These are phyloP conservation scores for Colletotrichum caudatum DNA, from an alignment of 2,329 filamentous ascomycete species.

Conservation along the genomic window DNA sequence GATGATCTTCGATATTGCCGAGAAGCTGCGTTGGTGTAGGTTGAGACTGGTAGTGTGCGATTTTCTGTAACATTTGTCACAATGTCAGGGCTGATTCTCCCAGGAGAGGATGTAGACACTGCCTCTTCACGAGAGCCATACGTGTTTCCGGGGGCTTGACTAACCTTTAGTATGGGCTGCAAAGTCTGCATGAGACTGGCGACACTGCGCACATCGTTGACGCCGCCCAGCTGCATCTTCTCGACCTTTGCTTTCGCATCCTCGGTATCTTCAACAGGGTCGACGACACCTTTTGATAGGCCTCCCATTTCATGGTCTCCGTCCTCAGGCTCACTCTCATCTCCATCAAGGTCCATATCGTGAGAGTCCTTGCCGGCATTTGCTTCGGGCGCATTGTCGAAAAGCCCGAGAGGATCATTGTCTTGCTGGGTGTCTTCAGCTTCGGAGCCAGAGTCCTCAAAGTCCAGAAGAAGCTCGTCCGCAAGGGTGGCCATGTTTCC, in stretches of 20 bases:
- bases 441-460: constrained; percentile 87
- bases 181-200: constrained; percentile 84
- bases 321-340: constrained; percentile 64
- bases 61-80: constrained; percentile 75
- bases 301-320: constrained; percentile 70
- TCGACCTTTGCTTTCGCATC: constrained; percentile 83
- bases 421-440: constrained; percentile 71
- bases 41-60: constrained; percentile 79
- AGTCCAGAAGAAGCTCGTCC: constrained; percentile 92
- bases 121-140: constrained; percentile 46
- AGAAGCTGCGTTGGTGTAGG: constrained; percentile 74
- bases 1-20: constrained; percentile 90
- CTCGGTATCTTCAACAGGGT: constrained; percentile 72
- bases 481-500: constrained; percentile 85
- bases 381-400: constrained; percentile 56
- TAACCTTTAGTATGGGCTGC: constrained; percentile 84
- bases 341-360: constrained; percentile 71
- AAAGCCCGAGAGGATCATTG: constrained; percentile 58
- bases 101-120: constrained; percentile 73
- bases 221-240: constrained; percentile 80
- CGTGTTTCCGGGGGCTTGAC: constrained; percentile 50
- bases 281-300: constrained; percentile 58
- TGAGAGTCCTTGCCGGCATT: constrained; percentile 55
- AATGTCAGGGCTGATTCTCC: constrained; percentile 76
- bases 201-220: constrained; percentile 84